Percentiles rank a stretch among this genome's conserved stretches.
Conservation (phyloP, 225 moss, liverwort and hornwort genomes). For the Bryum argenteum region DNA sequence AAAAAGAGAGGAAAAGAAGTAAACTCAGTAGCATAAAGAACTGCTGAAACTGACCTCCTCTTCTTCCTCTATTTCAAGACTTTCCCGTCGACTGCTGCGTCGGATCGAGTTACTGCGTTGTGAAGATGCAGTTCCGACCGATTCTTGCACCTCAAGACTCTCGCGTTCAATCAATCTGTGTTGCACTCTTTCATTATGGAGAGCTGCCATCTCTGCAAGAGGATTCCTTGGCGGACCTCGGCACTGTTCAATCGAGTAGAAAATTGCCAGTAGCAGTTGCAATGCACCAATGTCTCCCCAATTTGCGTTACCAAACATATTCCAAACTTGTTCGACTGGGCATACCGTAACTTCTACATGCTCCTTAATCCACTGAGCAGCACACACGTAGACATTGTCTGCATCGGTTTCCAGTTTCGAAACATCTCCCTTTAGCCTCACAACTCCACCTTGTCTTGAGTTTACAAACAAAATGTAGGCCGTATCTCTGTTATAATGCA, state of each 20-base stretch:
- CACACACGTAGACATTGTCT: slow-evolving; percentile 78
- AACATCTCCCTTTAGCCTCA: slow-evolving; percentile 83
- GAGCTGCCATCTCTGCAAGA: slow-evolving; percentile 89
- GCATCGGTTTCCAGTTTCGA: slow-evolving; percentile 80
- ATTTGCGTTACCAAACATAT: slow-evolving; percentile 84
- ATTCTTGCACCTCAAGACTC: slow-evolving; percentile 74
- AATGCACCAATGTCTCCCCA: slow-evolving; percentile 91
- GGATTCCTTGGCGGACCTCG: slow-evolving; percentile 77
- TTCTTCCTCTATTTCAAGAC: slow-evolving; percentile 87
- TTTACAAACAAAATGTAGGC: slow-evolving; percentile 81
- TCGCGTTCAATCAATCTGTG: slow-evolving; percentile 80
- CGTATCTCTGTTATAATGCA: slow-evolving; percentile 69
- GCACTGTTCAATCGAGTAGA: slow-evolving; percentile 86
- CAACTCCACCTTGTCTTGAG: slow-evolving; percentile 77
- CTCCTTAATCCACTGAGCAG: slow-evolving; percentile 82
- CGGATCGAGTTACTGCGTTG: slow-evolving; percentile 70
- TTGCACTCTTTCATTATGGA: slow-evolving; percentile 80
- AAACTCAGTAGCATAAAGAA: slow-evolving; percentile 11
- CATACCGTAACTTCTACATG: slow-evolving; percentile 78
- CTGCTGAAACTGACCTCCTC: slow-evolving; percentile 42
- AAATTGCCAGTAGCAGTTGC: slow-evolving; percentile 83
- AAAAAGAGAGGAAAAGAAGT: background rate
- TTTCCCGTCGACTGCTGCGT: slow-evolving; percentile 68
- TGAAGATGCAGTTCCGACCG: slow-evolving; percentile 70
- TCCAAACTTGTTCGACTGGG: slow-evolving; percentile 82